These are phyloP conservation scores for Cyberlindnera maritima DNA, from an alignment of 805 yeast species.

Conservation along the genomic window DNA sequence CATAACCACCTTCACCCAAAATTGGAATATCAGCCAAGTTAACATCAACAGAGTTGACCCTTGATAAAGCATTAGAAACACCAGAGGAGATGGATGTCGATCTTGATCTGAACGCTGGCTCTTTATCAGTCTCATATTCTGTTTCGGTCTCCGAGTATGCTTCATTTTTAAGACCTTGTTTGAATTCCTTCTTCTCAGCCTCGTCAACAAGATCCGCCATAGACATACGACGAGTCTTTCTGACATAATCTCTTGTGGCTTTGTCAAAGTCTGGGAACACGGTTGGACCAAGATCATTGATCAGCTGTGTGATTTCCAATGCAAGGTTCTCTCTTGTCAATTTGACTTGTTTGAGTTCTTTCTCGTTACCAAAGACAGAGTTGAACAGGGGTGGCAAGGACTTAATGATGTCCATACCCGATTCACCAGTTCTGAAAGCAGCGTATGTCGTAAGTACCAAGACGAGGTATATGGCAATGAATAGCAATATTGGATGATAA, in stretches of 20 bases:
- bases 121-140: conserved; percentile 20
- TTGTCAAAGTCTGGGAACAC: conserved; percentile 82
- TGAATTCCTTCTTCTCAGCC: background rate
- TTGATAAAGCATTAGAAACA: conserved; percentile 55
- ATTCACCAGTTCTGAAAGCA: conserved; percentile 85
- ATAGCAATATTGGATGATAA: conserved; percentile 25
- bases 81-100: conserved; percentile 32
- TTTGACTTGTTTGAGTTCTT: conserved; percentile 51
- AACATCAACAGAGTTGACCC: conserved; percentile 59
- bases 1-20: conserved; percentile 34
- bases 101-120: conserved; percentile 15
- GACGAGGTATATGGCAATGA: conserved; percentile 50
- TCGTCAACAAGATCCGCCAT: background rate
- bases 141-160: background rate
- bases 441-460: conserved; percentile 79
- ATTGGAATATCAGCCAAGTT: conserved; percentile 65
- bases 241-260: conserved; percentile 10
- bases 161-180: background rate
- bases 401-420: conserved; percentile 82
- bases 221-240: conserved; percentile 18
- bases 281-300: conserved; percentile 81
- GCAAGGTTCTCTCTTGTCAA: conserved; percentile 58
- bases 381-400: conserved; percentile 69
- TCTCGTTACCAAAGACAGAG: conserved; percentile 38
- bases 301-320: conserved; percentile 69